Conservation (phyloP, 2,329 filamentous ascomycete species). For the Endoconidiophora laricicola region DNA sequence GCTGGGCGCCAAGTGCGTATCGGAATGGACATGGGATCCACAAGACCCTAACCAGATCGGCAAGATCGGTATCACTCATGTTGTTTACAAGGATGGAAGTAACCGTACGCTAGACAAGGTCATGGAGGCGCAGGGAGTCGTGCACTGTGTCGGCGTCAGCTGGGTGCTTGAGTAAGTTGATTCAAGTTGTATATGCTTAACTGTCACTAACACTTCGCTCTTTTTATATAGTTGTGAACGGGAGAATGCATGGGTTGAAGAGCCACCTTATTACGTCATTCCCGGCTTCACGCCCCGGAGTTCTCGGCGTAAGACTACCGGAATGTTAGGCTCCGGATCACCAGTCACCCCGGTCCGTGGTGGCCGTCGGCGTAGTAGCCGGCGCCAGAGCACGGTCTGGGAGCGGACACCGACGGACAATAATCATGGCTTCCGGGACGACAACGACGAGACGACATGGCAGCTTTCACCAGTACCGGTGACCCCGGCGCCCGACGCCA, state of each 20-base stretch:
- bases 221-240: conserved; percentile 47
- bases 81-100: conserved; percentile 78
- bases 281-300: conserved; percentile 46
- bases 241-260: conserved; percentile 61
- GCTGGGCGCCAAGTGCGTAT: conserved; percentile 69
- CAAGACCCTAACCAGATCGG: conserved; percentile 19
- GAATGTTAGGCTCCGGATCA: conserved; percentile 24
- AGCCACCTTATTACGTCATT: conserved; percentile 45
- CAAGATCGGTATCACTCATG: conserved; percentile 67
- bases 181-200: not conserved
- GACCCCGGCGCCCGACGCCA: conserved; percentile 38
- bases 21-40: conserved; percentile 50
- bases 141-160: conserved; percentile 72
- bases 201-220: not conserved
- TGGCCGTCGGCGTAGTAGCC: conserved; percentile 29
- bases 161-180: conserved; percentile 72
- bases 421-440: conserved; percentile 16
- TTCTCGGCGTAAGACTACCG: conserved; percentile 66
- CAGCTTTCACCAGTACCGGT: conserved; percentile 40
- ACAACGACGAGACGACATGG: conserved; percentile 26
- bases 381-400: conserved; percentile 39
- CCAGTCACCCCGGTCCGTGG: conserved; percentile 34
- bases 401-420: conserved; percentile 34
- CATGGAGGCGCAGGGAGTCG: conserved; percentile 50
- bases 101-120: conserved; percentile 71